These are phyloP conservation scores for Cenchrus purpureus DNA, from an alignment of 176 grass and related monocot genomes.

Conservation along the genomic window DNA sequence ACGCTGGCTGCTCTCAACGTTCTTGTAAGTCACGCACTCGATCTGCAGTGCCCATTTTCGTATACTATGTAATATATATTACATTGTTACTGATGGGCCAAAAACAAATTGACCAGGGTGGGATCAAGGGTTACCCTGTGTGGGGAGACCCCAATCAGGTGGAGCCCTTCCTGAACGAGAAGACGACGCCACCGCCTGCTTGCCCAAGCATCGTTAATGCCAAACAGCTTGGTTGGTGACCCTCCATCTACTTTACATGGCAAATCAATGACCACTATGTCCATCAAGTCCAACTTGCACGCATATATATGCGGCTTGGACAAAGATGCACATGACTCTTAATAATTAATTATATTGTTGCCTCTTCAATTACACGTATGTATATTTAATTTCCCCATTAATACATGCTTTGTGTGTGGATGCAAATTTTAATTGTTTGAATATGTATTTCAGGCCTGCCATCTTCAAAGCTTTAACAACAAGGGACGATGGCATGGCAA, in stretches of 20 bases:
- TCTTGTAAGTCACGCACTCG: constrained; percentile 55
- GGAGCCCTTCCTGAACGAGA: constrained; percentile 77
- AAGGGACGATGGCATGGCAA: neutral
- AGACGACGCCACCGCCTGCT: constrained; percentile 53
- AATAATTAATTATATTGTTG: neutral
- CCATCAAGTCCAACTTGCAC: too few species aligned
- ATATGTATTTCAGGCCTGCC: constrained; percentile 46
- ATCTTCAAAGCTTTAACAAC: constrained; percentile 63
- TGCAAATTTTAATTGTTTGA: neutral
- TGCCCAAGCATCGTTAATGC: constrained; percentile 94
- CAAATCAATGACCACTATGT: neutral
- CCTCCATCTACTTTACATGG: constrained; percentile 1
- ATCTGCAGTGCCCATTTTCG: neutral
- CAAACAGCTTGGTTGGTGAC: constrained; percentile 70
- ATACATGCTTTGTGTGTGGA: neutral
- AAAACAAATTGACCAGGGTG: constrained; percentile 48
- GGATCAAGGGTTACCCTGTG: constrained; percentile 81
- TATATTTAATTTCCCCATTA: neutral
- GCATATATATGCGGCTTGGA: too few species aligned
- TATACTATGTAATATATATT: too few species aligned
- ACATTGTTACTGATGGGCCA: neutral
- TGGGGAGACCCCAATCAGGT: constrained; percentile 78
- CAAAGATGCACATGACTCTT: neutral
- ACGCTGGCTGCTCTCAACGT: constrained; percentile 93
- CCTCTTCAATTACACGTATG: neutral